phyloP scores from a whole-genome alignment of 768 basidiomycete species.

The Auriscalpium orientale region DNA sequence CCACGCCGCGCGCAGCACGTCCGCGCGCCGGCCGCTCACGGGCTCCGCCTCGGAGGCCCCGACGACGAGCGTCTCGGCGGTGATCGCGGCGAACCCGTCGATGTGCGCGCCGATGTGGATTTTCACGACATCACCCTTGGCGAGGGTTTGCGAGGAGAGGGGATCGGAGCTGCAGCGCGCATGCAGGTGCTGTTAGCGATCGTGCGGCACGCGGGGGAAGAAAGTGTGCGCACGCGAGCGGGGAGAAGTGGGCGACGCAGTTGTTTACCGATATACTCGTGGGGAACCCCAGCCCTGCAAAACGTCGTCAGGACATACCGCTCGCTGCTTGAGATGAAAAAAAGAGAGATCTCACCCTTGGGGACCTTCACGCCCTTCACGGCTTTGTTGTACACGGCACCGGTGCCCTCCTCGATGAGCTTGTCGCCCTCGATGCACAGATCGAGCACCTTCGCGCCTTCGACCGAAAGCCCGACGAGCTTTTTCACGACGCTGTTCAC shows the following conservation, averaged over 20 bases:
- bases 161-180: conserved; percentile 56
- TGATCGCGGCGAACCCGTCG: conserved; percentile 91
- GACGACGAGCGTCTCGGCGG: conserved; percentile 88
- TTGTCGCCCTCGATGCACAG: conserved; percentile 92
- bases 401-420: conserved; percentile 80
- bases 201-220: background rate
- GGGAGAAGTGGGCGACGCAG: conserved; percentile 91
- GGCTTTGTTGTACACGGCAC: conserved; percentile 81
- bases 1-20: conserved; percentile 91
- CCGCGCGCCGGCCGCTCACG: conserved; percentile 80
- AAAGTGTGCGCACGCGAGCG: conserved; percentile 63
- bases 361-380: conserved; percentile 81
- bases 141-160: conserved; percentile 57
- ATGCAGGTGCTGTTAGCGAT: conserved; percentile 5
- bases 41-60: conserved; percentile 68
- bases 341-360: conserved; percentile 55
- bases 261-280: conserved; percentile 94
- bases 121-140: conserved; percentile 90
- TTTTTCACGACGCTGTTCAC: conserved; percentile 79
- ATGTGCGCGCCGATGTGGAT: conserved; percentile 95
- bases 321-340: background rate
- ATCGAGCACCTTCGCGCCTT: conserved; percentile 85
- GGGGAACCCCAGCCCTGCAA: conserved; percentile 84
- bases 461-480: conserved; percentile 65
- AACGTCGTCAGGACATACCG: background rate